Evolutionary conservation across 2,329 filamentous ascomycete genomes (phyloP).

Genomic region (Coniochaeta sp.): DNA sequence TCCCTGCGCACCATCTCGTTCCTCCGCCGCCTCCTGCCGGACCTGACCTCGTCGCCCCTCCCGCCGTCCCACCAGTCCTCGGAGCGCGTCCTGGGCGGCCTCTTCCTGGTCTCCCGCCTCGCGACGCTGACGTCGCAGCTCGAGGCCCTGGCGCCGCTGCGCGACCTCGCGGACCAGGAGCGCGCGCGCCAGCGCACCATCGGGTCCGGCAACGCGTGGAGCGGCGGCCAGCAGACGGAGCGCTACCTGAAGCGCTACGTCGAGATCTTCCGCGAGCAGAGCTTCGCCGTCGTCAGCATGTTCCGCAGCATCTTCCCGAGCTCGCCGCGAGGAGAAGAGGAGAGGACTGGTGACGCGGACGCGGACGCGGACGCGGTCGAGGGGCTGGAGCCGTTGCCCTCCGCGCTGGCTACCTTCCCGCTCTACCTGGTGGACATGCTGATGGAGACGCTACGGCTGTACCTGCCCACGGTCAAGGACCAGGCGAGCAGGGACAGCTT

Average conservation of each 20-base stretch:
- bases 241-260: constrained; percentile 91
- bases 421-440: constrained; percentile 77
- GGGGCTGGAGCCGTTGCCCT: constrained; percentile 57
- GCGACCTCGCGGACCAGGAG: constrained; percentile 86
- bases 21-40: constrained; percentile 79
- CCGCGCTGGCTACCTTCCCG: constrained; percentile 76
- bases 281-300: constrained; percentile 90
- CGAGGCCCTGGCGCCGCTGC: constrained; percentile 74
- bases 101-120: constrained; percentile 83
- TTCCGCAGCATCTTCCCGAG: constrained; percentile 82
- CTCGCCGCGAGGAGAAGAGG: no score
- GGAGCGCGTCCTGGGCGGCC: constrained; percentile 67
- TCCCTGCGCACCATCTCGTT: constrained; percentile 88
- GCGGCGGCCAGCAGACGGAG: constrained; percentile 84
- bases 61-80: constrained; percentile 21
- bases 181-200: constrained; percentile 38
- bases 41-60: constrained; percentile 39
- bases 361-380: constrained; percentile 17
- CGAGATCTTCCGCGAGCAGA: constrained; percentile 96
- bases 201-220: constrained; percentile 39
- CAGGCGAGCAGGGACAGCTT: constrained; percentile 77
- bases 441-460: constrained; percentile 64
- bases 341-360: no score
- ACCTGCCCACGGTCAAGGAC: constrained; percentile 77
- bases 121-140: constrained; percentile 73